These are phyloP conservation scores for Blastomyces gilchristii DNA, from an alignment of 2,329 filamentous ascomycete species.

Conservation along the genomic window DNA sequence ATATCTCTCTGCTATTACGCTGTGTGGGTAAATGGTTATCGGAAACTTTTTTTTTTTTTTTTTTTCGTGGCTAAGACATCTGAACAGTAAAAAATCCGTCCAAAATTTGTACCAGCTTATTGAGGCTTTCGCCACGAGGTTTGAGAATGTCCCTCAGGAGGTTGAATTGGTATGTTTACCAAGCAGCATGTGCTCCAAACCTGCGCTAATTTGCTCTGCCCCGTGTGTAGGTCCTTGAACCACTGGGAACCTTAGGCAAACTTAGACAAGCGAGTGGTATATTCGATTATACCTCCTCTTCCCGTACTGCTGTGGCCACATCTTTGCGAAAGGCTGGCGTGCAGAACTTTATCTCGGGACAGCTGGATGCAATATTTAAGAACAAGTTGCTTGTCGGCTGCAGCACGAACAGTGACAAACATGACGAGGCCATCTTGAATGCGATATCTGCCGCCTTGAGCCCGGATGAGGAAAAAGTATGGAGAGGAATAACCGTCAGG, in stretches of 20 bases:
- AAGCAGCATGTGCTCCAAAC: not conserved
- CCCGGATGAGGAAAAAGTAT: conserved; percentile 2
- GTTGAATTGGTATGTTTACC: not conserved
- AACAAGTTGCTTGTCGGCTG: not conserved
- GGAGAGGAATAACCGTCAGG: conserved; percentile 9
- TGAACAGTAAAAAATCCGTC: not conserved
- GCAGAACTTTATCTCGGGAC: conserved; percentile 3
- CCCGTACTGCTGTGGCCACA: not conserved
- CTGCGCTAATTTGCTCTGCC: not conserved
- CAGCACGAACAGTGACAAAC: not conserved
- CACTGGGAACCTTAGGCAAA: not conserved
- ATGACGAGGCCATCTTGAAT: not conserved
- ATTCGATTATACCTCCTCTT: conserved; percentile 7
- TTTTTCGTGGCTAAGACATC: not conserved
- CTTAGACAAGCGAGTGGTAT: conserved; percentile 8
- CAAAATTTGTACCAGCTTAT: not conserved
- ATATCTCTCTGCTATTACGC: not conserved
- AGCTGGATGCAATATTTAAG: not conserved
- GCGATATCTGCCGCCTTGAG: conserved; percentile 3
- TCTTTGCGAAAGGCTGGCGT: conserved; percentile 7
- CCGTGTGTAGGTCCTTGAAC: not conserved
- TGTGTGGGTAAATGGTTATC: not conserved
- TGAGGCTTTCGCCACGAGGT: not conserved
- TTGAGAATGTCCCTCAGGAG: not conserved
- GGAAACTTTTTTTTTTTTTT: not conserved